Conservation (phyloP, 176 grass and related monocot species). For the Avena insularis region DNA sequence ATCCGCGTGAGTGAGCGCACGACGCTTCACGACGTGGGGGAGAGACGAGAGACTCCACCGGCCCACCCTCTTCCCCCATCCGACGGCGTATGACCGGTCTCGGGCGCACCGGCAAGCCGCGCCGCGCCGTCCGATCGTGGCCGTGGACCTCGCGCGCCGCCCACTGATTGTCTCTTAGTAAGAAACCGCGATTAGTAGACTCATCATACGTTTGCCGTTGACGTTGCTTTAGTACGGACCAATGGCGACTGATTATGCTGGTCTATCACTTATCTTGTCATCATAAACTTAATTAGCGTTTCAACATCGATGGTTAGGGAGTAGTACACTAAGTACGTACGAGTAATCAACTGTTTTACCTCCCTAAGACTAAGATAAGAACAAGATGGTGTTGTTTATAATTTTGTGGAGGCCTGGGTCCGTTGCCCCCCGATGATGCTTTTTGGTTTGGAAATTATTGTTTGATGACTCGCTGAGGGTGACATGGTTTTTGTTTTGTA, state of each 20-base stretch:
- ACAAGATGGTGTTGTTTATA: not conserved
- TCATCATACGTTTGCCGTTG: conserved; percentile 17
- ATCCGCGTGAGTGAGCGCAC: not conserved
- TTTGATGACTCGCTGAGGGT: no score
- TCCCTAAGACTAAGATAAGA: no score
- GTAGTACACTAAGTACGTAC: not conserved
- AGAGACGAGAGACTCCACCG: not conserved
- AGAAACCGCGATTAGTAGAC: not conserved
- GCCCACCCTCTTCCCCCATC: not conserved
- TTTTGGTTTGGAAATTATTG: not conserved
- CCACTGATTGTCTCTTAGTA: not conserved
- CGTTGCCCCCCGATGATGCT: not conserved
- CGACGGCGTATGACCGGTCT: not conserved
- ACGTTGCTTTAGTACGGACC: not conserved
- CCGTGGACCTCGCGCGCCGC: not conserved
- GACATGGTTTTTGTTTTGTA: not conserved
- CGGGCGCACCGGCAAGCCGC: conserved; percentile 21
- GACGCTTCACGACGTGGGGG: not conserved
- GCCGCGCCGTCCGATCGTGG: conserved; percentile 19
- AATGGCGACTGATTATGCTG: not conserved
- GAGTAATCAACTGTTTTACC: not conserved
- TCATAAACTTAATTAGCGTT: not conserved
- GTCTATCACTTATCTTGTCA: not conserved
- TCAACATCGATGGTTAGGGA: not conserved
- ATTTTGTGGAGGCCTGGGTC: not conserved